A percentile compares a stretch with the other conserved stretches of the same genome.
Conservation (phyloP, 345 rosid species). For the Brassica nigra region DNA sequence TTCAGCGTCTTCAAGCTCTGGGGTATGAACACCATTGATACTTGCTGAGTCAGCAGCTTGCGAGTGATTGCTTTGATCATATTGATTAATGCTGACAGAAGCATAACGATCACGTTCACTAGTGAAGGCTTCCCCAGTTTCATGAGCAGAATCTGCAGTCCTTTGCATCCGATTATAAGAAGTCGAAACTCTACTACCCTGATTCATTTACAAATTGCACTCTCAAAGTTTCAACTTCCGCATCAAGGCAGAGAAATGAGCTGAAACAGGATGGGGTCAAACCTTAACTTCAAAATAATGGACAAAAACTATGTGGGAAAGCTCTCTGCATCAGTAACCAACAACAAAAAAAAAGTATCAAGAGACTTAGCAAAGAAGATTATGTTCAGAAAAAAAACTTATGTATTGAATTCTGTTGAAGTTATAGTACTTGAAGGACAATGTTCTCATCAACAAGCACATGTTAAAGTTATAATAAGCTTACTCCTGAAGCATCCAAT, state of each 20-base stretch:
- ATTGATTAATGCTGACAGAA: conserved; percentile 53
- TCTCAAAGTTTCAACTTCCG: background rate
- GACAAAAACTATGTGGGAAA: conserved; percentile 81
- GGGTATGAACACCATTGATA: conserved; percentile 60
- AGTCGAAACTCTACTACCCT: conserved; percentile 68
- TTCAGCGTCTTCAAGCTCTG: conserved; percentile 83
- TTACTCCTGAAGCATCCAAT: conserved; percentile 99
- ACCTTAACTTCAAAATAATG: conserved; percentile 95
- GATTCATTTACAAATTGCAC: conserved; percentile 9
- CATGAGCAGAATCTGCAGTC: conserved; percentile 54
- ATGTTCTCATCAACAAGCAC: conserved; percentile 3
- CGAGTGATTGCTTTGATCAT: conserved; percentile 50
- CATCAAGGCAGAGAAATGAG: background rate
- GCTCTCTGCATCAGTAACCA: conserved; percentile 62
- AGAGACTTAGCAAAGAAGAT: conserved; percentile 6
- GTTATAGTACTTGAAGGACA: background rate
- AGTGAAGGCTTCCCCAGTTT: conserved; percentile 45
- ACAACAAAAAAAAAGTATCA: conserved; percentile 11
- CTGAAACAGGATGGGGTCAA: conserved; percentile 15
- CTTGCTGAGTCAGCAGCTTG: conserved; percentile 66
- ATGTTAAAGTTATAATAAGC: conserved; percentile 37
- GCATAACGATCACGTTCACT: conserved; percentile 60
- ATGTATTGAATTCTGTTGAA: background rate
- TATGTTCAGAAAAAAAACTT: too few species aligned
- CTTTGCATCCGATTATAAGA: conserved; percentile 56